Conservation (phyloP, 202 grass and related monocot genomes). For the Digitaria exilis region DNA sequence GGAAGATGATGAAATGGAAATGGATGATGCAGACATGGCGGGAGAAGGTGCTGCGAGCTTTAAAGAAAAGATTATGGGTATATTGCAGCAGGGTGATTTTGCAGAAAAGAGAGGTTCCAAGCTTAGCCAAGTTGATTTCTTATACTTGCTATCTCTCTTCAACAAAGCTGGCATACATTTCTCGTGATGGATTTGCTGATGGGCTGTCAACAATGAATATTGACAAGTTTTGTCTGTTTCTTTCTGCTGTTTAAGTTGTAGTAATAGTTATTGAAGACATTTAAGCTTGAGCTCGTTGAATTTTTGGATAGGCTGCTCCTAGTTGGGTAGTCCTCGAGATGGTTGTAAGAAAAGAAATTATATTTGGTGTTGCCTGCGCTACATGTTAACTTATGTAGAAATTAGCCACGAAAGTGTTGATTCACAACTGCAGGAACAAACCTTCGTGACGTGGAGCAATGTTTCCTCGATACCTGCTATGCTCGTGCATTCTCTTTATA, state of each 20-base stretch:
- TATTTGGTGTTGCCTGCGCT: background rate
- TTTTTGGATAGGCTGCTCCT: background rate
- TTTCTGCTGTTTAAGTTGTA: background rate
- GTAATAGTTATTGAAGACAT: background rate
- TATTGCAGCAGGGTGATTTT: conserved; percentile 92
- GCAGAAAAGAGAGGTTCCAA: conserved; percentile 92
- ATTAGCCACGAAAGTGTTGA: background rate
- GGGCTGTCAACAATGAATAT: background rate
- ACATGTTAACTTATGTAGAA: background rate
- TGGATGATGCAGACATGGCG: conserved; percentile 53
- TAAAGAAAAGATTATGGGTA: conserved; percentile 84
- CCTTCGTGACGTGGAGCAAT: no score
- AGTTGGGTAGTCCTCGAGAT: background rate
- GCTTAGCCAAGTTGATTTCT: conserved; percentile 82
- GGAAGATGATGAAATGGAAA: conserved; percentile 85
- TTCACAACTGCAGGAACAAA: background rate
- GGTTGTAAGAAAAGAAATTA: background rate
- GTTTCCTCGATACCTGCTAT: no score
- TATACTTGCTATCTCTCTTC: conserved; percentile 89
- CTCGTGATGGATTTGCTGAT: conserved; percentile 48
- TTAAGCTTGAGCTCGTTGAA: background rate
- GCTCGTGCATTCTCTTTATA: background rate
- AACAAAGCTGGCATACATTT: conserved; percentile 94
- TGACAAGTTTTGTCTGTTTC: background rate
- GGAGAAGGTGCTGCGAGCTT: conserved; percentile 45